phyloP scores from a whole-genome alignment of 2,329 filamentous ascomycete genomes.

The Bipolaris victoriae region DNA sequence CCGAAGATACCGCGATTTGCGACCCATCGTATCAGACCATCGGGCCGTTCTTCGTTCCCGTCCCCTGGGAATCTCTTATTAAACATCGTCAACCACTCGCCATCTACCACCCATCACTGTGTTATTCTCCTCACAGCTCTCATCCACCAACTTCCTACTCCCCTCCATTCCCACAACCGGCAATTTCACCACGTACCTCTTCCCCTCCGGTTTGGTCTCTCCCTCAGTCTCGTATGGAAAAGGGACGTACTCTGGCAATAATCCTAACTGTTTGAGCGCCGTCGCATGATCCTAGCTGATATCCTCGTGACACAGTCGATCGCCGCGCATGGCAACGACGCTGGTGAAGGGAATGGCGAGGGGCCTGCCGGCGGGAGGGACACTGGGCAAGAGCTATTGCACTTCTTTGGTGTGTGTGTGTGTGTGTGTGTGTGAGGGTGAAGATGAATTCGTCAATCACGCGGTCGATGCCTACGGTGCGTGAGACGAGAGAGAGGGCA shows the following conservation, averaged over 20 bases:
- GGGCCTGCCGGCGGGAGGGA: conserved; percentile 37
- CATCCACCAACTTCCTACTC: conserved; percentile 58
- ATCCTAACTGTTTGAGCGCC: conserved; percentile 65
- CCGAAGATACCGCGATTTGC: too few species aligned
- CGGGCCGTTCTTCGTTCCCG: too few species aligned
- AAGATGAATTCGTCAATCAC: conserved; percentile 56
- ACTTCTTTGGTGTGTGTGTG: conserved; percentile 24
- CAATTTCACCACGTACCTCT: conserved; percentile 63
- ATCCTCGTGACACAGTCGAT: conserved; percentile 72
- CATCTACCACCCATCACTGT: conserved; percentile 56
- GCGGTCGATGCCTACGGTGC: conserved; percentile 73
- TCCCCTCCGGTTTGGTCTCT: conserved; percentile 44
- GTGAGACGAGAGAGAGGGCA: conserved; percentile 70
- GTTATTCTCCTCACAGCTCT: conserved; percentile 61
- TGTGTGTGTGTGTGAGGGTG: conserved; percentile 37
- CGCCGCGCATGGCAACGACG: conserved; percentile 71
- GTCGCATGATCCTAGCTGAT: conserved; percentile 74
- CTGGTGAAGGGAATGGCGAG: conserved; percentile 68
- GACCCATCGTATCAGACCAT: too few species aligned
- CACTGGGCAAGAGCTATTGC: conserved; percentile 45
- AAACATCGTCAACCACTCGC: conserved; percentile 38
- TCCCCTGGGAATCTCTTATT: background rate
- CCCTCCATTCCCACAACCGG: conserved; percentile 65
- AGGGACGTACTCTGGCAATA: conserved; percentile 69
- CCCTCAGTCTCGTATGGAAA: conserved; percentile 57